Evolutionary conservation across 495 filamentous ascomycete genomes (phyloP).

Genomic region (Neurospora sp.): DNA sequence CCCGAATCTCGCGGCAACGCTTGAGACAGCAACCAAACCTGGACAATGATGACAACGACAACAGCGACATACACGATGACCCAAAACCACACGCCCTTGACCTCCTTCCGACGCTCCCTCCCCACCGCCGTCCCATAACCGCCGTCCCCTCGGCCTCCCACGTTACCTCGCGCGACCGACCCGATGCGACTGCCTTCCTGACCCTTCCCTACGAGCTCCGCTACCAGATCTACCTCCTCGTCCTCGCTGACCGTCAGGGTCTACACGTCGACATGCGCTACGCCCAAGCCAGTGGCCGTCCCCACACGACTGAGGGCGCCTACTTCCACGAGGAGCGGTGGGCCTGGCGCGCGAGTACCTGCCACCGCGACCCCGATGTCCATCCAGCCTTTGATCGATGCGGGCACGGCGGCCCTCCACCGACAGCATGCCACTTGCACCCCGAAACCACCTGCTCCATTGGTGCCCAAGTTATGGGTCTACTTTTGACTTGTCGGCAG

Average conservation of each 20-base stretch:
- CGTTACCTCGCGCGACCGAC: background rate
- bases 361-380: slow-evolving; percentile 11
- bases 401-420: slow-evolving; percentile 3
- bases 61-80: background rate
- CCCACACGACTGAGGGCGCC: slow-evolving; percentile 8
- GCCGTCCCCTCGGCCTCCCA: background rate
- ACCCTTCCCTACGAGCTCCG: slow-evolving; percentile 34
- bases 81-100: slow-evolving; percentile 3
- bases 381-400: slow-evolving; percentile 6
- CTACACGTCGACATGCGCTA: slow-evolving; percentile 17
- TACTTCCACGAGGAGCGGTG: slow-evolving; percentile 3
- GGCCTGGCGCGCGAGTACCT: slow-evolving; percentile 8
- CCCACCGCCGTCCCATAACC: slow-evolving; percentile 5
- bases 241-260: slow-evolving; percentile 6
- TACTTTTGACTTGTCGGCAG: slow-evolving; percentile 9
- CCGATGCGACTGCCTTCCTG: slow-evolving; percentile 19
- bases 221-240: slow-evolving; percentile 18
- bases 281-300: slow-evolving; percentile 2
- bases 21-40: background rate
- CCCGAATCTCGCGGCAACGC: background rate
- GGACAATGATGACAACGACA: background rate
- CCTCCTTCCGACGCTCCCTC: slow-evolving; percentile 8
- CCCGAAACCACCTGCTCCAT: slow-evolving; percentile 2
- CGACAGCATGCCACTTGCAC: slow-evolving; percentile 5
- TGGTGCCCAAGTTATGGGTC: background rate